These are phyloP conservation scores for Penicillium sp. DNA, from an alignment of 2,329 filamentous ascomycete species.

Conservation along the genomic window DNA sequence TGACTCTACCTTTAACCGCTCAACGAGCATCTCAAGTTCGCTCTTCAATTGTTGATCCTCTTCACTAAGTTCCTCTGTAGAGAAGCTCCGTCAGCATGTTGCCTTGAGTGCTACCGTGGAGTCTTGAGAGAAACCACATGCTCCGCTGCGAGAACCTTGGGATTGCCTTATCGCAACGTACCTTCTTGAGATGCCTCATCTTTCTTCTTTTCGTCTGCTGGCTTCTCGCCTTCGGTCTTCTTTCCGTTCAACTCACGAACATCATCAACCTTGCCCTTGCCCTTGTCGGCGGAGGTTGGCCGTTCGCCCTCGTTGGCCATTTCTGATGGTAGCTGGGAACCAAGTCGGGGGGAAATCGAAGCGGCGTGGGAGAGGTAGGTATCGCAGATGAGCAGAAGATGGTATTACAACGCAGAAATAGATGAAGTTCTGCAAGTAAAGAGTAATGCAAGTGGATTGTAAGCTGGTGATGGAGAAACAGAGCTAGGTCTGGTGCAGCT, in stretches of 20 bases:
- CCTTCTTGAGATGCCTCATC: constrained; percentile 59
- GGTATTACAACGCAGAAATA: constrained; percentile 10
- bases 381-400: constrained; percentile 1
- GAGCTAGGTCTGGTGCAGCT: constrained; percentile 23
- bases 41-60: constrained; percentile 97
- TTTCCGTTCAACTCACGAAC: constrained; percentile 54
- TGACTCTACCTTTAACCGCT: constrained; percentile 68
- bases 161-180: constrained; percentile 29
- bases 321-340: constrained; percentile 33
- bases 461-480: constrained; percentile 22
- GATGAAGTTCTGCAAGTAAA: constrained; percentile 15
- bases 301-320: constrained; percentile 94
- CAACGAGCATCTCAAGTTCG: constrained; percentile 95
- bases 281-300: constrained; percentile 79
- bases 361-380: constrained; percentile 2
- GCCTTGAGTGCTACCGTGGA: constrained; percentile 22
- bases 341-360: constrained; percentile 16
- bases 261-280: constrained; percentile 81
- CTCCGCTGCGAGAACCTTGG: constrained; percentile 4
- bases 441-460: constrained; percentile 19
- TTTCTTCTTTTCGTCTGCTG: constrained; percentile 63
- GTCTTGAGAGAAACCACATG: constrained; percentile 8
- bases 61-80: constrained; percentile 81
- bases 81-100: constrained; percentile 24
- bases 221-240: constrained; percentile 55